phyloP scores from a whole-genome alignment of 73 alveolate genomes.

The Paramecium sexaurelia region DNA sequence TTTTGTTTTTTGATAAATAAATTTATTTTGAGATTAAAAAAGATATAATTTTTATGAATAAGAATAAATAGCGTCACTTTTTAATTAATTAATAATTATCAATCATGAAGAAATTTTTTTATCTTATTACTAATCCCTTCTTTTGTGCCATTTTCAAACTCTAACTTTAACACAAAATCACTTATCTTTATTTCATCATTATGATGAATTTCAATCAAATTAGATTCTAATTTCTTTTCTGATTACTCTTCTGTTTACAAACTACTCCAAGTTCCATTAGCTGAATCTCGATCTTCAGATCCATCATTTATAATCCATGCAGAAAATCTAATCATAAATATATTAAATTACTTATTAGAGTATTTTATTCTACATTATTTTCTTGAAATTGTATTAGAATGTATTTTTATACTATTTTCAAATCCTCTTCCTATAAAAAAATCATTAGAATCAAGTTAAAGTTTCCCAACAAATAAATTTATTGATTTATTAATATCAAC shows the following conservation, averaged over 20 bases:
- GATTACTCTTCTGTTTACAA: background rate
- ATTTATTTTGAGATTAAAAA: conserved; percentile 25
- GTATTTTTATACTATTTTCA: background rate
- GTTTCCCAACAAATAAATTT: background rate
- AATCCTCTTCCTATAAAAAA: conserved; percentile 23
- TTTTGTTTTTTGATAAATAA: background rate
- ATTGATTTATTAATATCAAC: background rate
- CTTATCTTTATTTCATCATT: conserved; percentile 40
- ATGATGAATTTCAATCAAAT: background rate
- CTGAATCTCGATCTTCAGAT: conserved; percentile 25
- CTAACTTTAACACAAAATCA: background rate
- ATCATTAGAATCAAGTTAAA: background rate
- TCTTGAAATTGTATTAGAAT: conserved; percentile 1
- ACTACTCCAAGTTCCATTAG: conserved; percentile 27
- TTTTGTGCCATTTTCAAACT: background rate
- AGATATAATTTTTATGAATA: background rate
- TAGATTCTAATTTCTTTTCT: conserved; percentile 2
- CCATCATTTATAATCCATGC: conserved; percentile 35
- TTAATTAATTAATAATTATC: background rate
- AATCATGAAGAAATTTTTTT: background rate
- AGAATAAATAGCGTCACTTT: conserved; percentile 36
- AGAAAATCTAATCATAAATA: background rate
- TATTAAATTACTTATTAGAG: background rate
- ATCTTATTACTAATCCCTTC: background rate
- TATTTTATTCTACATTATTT: background rate